Evolutionary conservation across 345 rosid species (phyloP).

Genomic region (Eucalyptus regnans): DNA sequence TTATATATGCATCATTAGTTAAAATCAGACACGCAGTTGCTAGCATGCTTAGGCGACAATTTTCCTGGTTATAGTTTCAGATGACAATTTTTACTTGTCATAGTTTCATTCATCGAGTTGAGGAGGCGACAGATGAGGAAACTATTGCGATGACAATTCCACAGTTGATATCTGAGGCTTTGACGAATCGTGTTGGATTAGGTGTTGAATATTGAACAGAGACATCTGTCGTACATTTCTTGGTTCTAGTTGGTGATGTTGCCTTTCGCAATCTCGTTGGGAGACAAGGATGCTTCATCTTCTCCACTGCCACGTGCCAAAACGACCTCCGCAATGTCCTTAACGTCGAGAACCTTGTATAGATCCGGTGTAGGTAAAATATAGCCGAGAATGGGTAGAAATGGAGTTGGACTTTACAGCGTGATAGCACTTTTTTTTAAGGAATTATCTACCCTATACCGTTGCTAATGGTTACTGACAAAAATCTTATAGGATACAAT

Average conservation of each 20-base stretch:
- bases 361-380: not conserved
- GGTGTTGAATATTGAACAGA: not conserved
- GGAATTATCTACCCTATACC: not conserved
- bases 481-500: too few relatives aligned
- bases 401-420: not conserved
- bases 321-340: not conserved
- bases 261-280: not conserved
- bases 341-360: not conserved
- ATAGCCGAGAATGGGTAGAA: not conserved
- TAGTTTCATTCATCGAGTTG: not conserved
- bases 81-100: not conserved
- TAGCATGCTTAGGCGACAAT: not conserved
- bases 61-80: not conserved
- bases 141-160: not conserved
- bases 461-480: not conserved
- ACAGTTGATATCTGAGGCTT: not conserved
- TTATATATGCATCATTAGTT: not conserved
- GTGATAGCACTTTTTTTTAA: not conserved
- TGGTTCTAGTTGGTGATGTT: not conserved
- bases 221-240: not conserved
- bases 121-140: not conserved
- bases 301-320: not conserved
- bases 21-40: not conserved
- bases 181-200: not conserved
- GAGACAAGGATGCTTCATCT: slow-evolving; percentile 19